These are phyloP conservation scores for Fusarium sp. DNA, from an alignment of 2,329 filamentous ascomycete species.

Conservation along the genomic window DNA sequence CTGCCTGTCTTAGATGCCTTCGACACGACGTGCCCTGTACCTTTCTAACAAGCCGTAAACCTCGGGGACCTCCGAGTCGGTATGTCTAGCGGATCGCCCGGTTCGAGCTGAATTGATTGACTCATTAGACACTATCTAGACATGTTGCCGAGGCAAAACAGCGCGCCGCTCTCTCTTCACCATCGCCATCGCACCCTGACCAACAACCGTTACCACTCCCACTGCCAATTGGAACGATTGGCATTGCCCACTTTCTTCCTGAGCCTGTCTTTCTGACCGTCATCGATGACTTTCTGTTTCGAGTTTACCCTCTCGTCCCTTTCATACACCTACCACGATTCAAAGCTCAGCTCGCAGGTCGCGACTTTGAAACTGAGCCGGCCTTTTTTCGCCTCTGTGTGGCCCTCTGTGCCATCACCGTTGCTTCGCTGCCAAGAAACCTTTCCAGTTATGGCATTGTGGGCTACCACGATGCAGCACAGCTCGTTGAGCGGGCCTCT, in stretches of 20 bases:
- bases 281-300: neutral
- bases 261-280: neutral
- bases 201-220: neutral
- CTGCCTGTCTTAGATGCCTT: neutral
- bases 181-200: neutral
- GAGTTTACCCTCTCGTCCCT: neutral
- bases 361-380: neutral
- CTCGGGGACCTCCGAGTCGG: neutral
- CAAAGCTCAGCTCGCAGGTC: neutral
- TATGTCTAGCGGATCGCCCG: neutral
- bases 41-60: neutral
- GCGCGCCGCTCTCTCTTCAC: neutral
- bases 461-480: neutral
- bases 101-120: neutral
- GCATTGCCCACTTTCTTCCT: neutral
- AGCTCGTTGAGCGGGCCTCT: neutral
- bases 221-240: neutral
- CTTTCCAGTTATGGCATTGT: neutral
- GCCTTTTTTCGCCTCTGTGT: neutral
- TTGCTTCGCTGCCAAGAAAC: neutral
- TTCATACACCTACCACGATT: neutral
- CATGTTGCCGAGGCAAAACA: neutral
- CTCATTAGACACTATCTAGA: neutral
- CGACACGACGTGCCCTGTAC: neutral
- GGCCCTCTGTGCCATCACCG: neutral